phyloP scores from a whole-genome alignment of 768 basidiomycete species.

The Leccinum boreale region DNA sequence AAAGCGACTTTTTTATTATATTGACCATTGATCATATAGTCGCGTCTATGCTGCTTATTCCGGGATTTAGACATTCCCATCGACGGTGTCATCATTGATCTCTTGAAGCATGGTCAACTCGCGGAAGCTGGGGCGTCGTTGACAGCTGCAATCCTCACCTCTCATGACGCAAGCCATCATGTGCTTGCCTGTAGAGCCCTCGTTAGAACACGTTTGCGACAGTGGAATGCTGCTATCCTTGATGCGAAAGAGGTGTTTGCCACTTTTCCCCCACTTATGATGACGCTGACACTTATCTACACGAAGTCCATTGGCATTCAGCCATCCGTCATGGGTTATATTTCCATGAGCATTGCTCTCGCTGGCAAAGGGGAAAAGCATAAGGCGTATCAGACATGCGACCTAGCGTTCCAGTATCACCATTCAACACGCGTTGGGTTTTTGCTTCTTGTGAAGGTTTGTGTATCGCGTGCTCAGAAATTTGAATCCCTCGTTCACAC shows the following conservation, averaged over 20 bases:
- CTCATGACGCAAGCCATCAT: background rate
- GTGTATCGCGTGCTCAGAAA: background rate
- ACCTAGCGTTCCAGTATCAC: background rate
- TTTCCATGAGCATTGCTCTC: background rate
- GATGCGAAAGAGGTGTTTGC: background rate
- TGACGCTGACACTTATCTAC: background rate
- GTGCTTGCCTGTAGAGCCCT: background rate
- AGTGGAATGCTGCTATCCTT: background rate
- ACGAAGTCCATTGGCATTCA: background rate
- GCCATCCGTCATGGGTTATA: background rate
- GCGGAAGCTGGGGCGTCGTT: background rate
- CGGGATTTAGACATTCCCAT: background rate
- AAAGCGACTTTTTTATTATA: background rate
- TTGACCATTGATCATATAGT: background rate
- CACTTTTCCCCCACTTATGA: background rate
- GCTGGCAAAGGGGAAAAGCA: background rate
- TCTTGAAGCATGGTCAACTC: background rate
- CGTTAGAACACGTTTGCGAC: background rate
- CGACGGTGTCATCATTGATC: background rate
- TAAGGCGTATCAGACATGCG: background rate
- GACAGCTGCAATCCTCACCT: background rate
- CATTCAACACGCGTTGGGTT: background rate
- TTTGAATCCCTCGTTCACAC: background rate
- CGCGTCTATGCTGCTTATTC: background rate
- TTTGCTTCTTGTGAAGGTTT: background rate